These are phyloP conservation scores for Pichia sp. DNA, from an alignment of 1,139 yeast species.

Conservation along the genomic window DNA sequence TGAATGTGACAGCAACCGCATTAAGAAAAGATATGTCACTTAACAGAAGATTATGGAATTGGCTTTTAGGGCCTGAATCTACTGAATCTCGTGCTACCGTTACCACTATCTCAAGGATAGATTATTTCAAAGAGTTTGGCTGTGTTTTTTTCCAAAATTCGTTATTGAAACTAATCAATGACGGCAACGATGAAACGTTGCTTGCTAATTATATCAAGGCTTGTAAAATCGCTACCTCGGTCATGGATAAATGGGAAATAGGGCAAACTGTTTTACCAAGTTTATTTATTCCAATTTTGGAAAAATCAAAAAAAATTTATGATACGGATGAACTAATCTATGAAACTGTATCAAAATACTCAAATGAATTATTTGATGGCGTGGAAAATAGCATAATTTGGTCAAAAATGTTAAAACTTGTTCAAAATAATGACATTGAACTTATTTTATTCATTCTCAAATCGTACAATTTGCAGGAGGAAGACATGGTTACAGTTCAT, in stretches of 20 bases:
- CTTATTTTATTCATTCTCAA: constrained; percentile 51
- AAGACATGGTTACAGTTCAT: constrained; percentile 73
- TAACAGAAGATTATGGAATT: constrained; percentile 86
- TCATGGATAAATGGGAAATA: constrained; percentile 92
- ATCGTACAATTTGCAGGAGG: constrained; percentile 71
- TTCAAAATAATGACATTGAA: constrained; percentile 30
- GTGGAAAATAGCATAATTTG: constrained; percentile 76
- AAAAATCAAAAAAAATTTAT: constrained; percentile 26
- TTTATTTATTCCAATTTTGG: constrained; percentile 58
- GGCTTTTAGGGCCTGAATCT: constrained; percentile 73
- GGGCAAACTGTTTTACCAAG: constrained; percentile 65
- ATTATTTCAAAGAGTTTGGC: constrained; percentile 56
- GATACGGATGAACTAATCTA: constrained; percentile 14
- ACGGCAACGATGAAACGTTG: constrained; percentile 19
- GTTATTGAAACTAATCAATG: constrained; percentile 37
- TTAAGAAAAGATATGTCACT: constrained; percentile 85
- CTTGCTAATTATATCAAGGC: constrained; percentile 38
- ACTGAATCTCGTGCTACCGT: background rate
- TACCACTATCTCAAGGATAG: constrained; percentile 26
- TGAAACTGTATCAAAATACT: constrained; percentile 44
- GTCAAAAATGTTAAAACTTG: constrained; percentile 46
- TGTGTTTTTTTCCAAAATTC: constrained; percentile 42
- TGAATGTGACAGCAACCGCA: constrained; percentile 60
- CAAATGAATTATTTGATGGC: constrained; percentile 71
- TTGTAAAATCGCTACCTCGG: constrained; percentile 55